A percentile compares a stretch with the other conserved stretches of the same genome.
phyloP scores from a whole-genome alignment of 1,139 yeast species.

The Geotrichum carabidarum region DNA sequence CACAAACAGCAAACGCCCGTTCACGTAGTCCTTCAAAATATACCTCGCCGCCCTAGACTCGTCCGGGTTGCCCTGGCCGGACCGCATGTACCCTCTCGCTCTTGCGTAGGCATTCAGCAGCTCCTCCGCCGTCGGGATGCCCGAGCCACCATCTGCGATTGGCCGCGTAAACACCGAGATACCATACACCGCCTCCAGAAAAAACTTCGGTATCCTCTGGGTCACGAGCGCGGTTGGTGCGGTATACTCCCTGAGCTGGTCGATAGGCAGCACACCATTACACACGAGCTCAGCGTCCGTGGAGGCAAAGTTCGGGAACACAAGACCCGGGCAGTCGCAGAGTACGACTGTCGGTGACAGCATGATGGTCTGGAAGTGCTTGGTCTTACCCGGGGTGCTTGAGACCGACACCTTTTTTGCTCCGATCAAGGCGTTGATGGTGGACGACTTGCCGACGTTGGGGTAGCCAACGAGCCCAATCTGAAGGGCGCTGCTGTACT shows the following conservation, averaged over 20 bases:
- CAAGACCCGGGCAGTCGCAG: slow-evolving; percentile 99
- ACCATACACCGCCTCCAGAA: slow-evolving; percentile 89
- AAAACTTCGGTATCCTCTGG: slow-evolving; percentile 82
- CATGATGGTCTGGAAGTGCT: slow-evolving; percentile 95
- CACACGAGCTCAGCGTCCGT: slow-evolving; percentile 96
- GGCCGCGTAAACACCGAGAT: slow-evolving; percentile 75
- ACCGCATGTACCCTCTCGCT: slow-evolving; percentile 89
- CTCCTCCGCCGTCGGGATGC: slow-evolving; percentile 84
- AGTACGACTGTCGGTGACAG: slow-evolving; percentile 76
- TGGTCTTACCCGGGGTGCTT: slow-evolving; percentile 97
- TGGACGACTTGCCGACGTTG: slow-evolving; percentile 94
- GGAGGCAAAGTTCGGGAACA: slow-evolving; percentile 95
- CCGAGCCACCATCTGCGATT: slow-evolving; percentile 82
- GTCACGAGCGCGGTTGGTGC: slow-evolving; percentile 86
- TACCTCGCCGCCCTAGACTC: slow-evolving; percentile 93
- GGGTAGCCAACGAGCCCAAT: slow-evolving; percentile 92
- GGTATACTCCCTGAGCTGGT: slow-evolving; percentile 89
- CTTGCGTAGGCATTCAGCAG: slow-evolving; percentile 87
- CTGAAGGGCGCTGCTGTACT: slow-evolving; percentile 47
- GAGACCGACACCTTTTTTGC: slow-evolving; percentile 96
- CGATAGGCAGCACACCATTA: slow-evolving; percentile 96
- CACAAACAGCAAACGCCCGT: slow-evolving; percentile 78
- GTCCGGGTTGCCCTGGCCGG: slow-evolving; percentile 97
- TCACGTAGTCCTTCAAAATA: slow-evolving; percentile 88
- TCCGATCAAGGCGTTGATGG: slow-evolving; percentile 92